Percentiles rank a stretch among this genome's conserved stretches.
Conservation (phyloP, 257 asterid genomes). For the Striga asiatica region DNA sequence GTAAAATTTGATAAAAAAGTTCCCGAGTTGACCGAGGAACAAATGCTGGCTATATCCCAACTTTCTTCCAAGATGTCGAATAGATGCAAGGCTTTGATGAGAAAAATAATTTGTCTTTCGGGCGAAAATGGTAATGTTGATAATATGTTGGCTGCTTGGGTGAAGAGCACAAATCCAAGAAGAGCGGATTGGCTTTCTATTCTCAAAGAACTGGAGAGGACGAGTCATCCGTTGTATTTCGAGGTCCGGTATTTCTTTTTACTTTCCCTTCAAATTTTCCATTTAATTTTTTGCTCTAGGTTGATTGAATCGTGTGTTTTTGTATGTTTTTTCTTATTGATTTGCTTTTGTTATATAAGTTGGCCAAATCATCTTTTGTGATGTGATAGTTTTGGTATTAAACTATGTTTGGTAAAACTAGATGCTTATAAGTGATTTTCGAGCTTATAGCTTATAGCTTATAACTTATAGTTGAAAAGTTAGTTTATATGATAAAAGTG, state of each 20-base stretch:
- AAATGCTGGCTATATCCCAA: constrained; percentile 39
- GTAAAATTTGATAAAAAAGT: not conserved
- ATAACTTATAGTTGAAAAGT: no score
- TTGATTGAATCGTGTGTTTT: not conserved
- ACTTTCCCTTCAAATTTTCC: not conserved
- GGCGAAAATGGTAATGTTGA: constrained; percentile 42
- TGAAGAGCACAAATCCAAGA: constrained; percentile 61
- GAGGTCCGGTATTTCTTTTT: constrained; percentile 36
- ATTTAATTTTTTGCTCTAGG: not conserved
- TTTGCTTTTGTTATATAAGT: not conserved
- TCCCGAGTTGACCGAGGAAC: constrained; percentile 38
- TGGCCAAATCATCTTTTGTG: not conserved
- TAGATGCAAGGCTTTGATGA: constrained; percentile 58
- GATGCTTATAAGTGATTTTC: no score
- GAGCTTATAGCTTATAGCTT: no score
- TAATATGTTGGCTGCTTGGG: constrained; percentile 61
- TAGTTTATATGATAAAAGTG: no score
- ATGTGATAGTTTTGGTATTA: not conserved
- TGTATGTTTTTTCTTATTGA: no score
- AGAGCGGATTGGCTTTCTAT: constrained; percentile 83
- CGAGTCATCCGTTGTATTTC: constrained; percentile 51
- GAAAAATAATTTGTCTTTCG: constrained; percentile 48
- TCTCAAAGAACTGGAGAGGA: constrained; percentile 59
- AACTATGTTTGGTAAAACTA: no score
- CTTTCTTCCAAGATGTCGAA: constrained; percentile 55